Base-by-base conservation (phyloP, 2,329 filamentous ascomycete genomes). In the Paradendryphiella salina region DNA sequence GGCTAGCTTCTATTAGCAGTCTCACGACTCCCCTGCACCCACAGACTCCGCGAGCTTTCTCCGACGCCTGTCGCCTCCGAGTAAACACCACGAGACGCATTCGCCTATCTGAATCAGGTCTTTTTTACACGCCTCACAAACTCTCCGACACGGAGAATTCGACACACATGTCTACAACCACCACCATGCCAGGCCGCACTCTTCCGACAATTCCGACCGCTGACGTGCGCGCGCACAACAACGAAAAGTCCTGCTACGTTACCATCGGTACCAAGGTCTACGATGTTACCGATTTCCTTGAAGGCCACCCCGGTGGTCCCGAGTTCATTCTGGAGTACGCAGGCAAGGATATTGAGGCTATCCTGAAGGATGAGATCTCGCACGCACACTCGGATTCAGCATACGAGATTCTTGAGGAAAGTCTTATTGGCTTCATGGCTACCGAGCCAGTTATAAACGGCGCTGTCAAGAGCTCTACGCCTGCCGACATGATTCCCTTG, bases 331-430 rank as follows among this genome's bases (percentile, higher is more conserved):
- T 96, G 57, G 89, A 96, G 45, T 96, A 94, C 72, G 94, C 83
- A 26, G 93, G 93, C 60, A 89, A 90, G 73, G 94, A 99, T 73
- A 81, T 96, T 50, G 82, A 83, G 58, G 81, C 85, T 3, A 95
- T 96, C 52, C 79, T 99, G 75, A 85, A 88, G 69, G 92, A 99
- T 68, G 81, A 86, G 54, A 77, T 83, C 35, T 96, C 92, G 28
- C 94, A 99, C 70, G 77, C 80, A 35, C 94, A 99, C 73, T 90
- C 88, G 39, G 92, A 97, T 55, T 82, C 91, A 1, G 94, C 94
- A n/a, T 99, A 96, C 75, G 93, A 97, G 65, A 88, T 97, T 11
- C 80, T 99, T 20, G 89, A 96, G 37, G 94, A 97, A 33, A 87
- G 84, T 37, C 81, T 93, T 13, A 80, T 97, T 53, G 94, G 90